Evolutionary conservation across 345 rosid genomes (phyloP).

Genomic region (Adansonia digitata): DNA sequence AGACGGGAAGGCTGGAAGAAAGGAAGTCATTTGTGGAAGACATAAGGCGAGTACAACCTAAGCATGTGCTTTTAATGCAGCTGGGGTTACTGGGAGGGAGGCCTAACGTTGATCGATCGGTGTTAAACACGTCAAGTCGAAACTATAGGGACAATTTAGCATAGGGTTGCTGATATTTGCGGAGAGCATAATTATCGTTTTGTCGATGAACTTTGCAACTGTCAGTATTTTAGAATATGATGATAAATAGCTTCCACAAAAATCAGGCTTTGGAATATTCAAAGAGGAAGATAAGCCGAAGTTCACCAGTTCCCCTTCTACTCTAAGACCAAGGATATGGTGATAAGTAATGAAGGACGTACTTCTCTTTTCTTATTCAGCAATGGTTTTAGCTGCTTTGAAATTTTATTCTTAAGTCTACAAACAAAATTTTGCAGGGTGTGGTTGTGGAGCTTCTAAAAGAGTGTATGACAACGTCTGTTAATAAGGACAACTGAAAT

Average conservation of each 20-base stretch:
- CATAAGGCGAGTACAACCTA: slow-evolving; percentile 34
- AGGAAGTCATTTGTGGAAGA: too few species aligned
- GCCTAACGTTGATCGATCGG: slow-evolving; percentile 62
- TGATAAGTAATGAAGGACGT: too few species aligned
- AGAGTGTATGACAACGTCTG: too few species aligned
- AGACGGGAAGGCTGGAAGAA: too few species aligned
- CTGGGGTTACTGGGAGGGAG: slow-evolving; percentile 54
- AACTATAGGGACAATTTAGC: slow-evolving; percentile 44
- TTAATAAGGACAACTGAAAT: too few species aligned
- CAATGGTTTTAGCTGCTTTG: too few species aligned
- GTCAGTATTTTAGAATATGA: slow-evolving; percentile 59
- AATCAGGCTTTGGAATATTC: slow-evolving; percentile 50
- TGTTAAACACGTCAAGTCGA: slow-evolving; percentile 51
- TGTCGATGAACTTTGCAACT: slow-evolving; percentile 53
- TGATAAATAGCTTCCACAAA: slow-evolving; percentile 37
- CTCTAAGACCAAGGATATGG: too few species aligned
- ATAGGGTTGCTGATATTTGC: slow-evolving; percentile 51
- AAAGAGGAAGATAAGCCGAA: slow-evolving; percentile 54
- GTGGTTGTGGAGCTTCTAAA: too few species aligned
- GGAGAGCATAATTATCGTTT: slow-evolving; percentile 25
- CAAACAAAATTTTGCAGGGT: too few species aligned
- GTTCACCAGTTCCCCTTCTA: slow-evolving; percentile 41
- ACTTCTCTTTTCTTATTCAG: too few species aligned
- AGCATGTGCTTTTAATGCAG: slow-evolving; percentile 58
- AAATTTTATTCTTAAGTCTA: too few species aligned